These are phyloP conservation scores for Pleodorina starrii DNA, from an alignment of 139 green algal genomes.

Conservation along the genomic window DNA sequence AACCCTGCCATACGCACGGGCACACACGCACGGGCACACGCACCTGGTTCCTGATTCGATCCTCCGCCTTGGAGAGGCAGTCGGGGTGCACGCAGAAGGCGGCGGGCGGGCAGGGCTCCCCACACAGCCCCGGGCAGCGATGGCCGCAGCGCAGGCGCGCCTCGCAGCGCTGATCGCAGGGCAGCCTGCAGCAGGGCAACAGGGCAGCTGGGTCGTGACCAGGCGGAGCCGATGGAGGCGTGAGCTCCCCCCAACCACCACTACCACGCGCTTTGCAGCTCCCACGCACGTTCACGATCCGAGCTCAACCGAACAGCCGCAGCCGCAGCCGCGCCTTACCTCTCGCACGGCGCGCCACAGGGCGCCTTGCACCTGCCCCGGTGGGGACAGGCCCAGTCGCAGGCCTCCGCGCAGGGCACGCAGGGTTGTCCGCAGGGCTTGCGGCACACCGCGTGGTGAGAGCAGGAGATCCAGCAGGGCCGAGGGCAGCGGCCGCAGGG, in stretches of 20 bases:
- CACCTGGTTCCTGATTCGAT: not conserved
- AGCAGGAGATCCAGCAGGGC: slow-evolving; percentile 56
- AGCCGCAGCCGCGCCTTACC: no score
- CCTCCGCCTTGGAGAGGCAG: not conserved
- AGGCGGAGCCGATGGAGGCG: no score
- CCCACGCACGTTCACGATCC: no score
- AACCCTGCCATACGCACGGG: slow-evolving; percentile 22
- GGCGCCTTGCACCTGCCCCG: slow-evolving; percentile 69
- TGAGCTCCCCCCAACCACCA: no score
- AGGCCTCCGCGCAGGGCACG: slow-evolving; percentile 71
- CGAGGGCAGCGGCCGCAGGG: slow-evolving; percentile 54
- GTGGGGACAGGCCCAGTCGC: slow-evolving; percentile 75
- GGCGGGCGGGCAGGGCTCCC: slow-evolving; percentile 32
- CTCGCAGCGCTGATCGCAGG: slow-evolving; percentile 76
- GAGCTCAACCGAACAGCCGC: no score
- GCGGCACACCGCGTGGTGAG: slow-evolving; percentile 55
- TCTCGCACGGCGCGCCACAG: slow-evolving; percentile 77
- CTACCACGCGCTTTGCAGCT: no score
- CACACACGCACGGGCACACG: not conserved
- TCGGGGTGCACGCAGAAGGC: slow-evolving; percentile 12
- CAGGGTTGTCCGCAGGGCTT: slow-evolving; percentile 65
- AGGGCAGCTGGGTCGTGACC: no score
- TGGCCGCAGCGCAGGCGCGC: slow-evolving; percentile 36
- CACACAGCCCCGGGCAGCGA: slow-evolving; percentile 52
- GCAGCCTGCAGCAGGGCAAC: slow-evolving; percentile 70